Base-by-base conservation (phyloP, 2,329 filamentous ascomycete genomes). In the Aspergillus vadensis region DNA sequence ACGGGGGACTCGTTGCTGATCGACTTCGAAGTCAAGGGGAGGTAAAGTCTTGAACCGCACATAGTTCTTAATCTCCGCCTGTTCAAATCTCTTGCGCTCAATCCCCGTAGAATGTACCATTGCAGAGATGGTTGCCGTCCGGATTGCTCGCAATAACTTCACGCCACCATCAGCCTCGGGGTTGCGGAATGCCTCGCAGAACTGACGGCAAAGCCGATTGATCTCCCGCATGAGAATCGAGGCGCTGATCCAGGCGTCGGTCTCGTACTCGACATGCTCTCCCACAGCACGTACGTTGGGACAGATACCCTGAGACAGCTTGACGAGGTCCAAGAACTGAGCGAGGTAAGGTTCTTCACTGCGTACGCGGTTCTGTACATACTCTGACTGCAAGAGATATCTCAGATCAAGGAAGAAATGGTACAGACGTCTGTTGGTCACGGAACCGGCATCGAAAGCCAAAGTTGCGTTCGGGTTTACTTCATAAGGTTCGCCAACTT, bases 241-340 rank as follows among this genome's bases (percentile, higher is more conserved):
- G 3, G 95, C 94, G 60, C 91, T 96, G 56, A 99, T 98, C 95
- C 95, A 99, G 19, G 92, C 91, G 77, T 99, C 96, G 2, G 93
- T 96, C 77, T 99, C 95, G 72, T 98, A 99, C 75, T 99, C 96
- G 32, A 99, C 91, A 74, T 99, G 95, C 72, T 98, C 95, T 15
- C 93, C 92, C 21, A 97, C 86, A 2, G 94, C 95, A 63, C 96
- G 86, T 49, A 93, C 83, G 70, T 98, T 99, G 1, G 95, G 95
- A 69, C 94, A 97, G 58, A 99, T 97, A 27, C 95, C 94, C 78
- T 99, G 96, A 66, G 97, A 93, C 49, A 99, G 84, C 76, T 97
- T 97, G 65, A 97, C 92, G 15, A 99, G 82, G 72, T 99, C 96
- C 48, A 99, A 81, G 76, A 98, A 99, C 71, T 99, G 96, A 74